Evolutionary conservation across 164 flowering plant species (phyloP).

Genomic region (Magnolia kwangsiensis): DNA sequence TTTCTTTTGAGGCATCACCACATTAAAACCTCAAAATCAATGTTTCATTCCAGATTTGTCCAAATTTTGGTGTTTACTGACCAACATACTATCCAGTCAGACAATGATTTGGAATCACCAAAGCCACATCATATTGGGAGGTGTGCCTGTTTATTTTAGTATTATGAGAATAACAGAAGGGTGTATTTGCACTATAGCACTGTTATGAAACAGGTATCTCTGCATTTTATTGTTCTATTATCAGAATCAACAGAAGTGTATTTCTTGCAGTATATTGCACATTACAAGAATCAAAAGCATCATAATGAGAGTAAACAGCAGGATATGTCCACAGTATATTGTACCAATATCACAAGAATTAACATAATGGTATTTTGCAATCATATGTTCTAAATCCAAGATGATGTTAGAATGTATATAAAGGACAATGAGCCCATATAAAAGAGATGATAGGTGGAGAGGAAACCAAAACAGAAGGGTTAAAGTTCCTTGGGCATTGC

Average conservation of each 20-base stretch:
- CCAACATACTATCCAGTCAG: no score
- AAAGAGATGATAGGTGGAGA: slow-evolving; percentile 5
- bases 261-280: background rate
- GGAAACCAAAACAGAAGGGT: slow-evolving; percentile 1
- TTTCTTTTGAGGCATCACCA: no score
- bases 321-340: background rate
- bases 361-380: background rate
- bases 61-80: no score
- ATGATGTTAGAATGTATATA: background rate
- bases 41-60: no score
- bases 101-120: no score
- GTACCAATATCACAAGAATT: background rate
- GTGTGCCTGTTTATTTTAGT: no score
- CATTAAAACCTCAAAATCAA: no score
- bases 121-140: no score
- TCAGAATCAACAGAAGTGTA: background rate
- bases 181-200: no score
- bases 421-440: slow-evolving; percentile 4
- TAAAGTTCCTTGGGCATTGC: slow-evolving; percentile 10
- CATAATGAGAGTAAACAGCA: background rate
- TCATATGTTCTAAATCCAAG: background rate
- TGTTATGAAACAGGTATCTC: no score
- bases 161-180: no score
- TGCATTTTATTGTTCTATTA: background rate
- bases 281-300: background rate